Evolutionary conservation across 1,139 yeast species (phyloP).

Genomic region (Kodamaea anthophila): DNA sequence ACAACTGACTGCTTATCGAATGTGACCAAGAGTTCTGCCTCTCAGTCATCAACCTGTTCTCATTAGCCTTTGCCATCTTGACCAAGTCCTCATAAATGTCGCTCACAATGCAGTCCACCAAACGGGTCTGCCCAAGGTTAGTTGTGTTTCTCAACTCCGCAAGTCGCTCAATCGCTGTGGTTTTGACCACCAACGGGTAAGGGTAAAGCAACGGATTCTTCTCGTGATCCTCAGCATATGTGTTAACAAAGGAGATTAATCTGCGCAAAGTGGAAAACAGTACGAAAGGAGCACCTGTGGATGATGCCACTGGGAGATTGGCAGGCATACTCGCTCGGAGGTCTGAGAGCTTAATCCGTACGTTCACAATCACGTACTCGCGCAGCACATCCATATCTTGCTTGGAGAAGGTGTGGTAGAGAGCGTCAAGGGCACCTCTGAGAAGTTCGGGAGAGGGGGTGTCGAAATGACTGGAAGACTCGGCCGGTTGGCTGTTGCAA

Average conservation of each 20-base stretch:
- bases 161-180: constrained; percentile 56
- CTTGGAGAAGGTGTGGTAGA: constrained; percentile 36
- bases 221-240: constrained; percentile 15
- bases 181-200: constrained; percentile 37
- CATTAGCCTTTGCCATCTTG: constrained; percentile 48
- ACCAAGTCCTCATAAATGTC: constrained; percentile 54
- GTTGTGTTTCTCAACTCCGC: constrained; percentile 47
- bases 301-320: constrained; percentile 45
- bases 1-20: constrained; percentile 52
- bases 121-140: constrained; percentile 41
- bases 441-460: constrained; percentile 15
- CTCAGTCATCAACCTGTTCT: constrained; percentile 35
- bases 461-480: constrained; percentile 10
- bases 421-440: constrained; percentile 39
- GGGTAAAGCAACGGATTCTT: constrained; percentile 6
- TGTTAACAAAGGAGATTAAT: constrained; percentile 54
- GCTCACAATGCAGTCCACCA: constrained; percentile 49
- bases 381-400: constrained; percentile 11
- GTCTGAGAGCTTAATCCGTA: constrained; percentile 57
- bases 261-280: constrained; percentile 56
- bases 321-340: constrained; percentile 54
- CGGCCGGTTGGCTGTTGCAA: no score
- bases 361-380: constrained; percentile 60
- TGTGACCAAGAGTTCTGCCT: constrained; percentile 55
- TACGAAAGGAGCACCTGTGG: constrained; percentile 49